Evolutionary conservation across 257 asterid species (phyloP).

Genomic region (Asclepias syriaca): DNA sequence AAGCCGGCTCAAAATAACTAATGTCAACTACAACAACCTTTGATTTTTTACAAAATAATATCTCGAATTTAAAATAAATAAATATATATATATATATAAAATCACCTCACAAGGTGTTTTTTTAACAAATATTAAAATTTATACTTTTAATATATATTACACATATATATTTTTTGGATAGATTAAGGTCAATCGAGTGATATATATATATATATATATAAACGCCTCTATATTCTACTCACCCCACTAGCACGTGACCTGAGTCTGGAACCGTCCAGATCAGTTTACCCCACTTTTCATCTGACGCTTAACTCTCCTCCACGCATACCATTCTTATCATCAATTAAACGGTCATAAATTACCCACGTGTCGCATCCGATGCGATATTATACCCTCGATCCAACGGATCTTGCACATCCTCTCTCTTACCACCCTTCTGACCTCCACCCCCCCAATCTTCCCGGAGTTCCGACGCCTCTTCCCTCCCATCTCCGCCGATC

Average conservation of each 20-base stretch:
- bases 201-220: too few relatives aligned
- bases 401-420: slow-evolving; percentile 14
- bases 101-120: too few relatives aligned
- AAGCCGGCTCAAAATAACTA: too few relatives aligned
- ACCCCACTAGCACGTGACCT: slow-evolving; percentile 10
- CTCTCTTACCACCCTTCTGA: background rate
- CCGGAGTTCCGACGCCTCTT: background rate
- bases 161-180: too few relatives aligned
- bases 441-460: background rate
- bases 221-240: background rate
- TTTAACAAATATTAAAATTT: too few relatives aligned
- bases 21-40: too few relatives aligned
- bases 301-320: background rate
- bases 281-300: slow-evolving; percentile 9
- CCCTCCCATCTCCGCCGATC: background rate
- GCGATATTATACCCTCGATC: slow-evolving; percentile 17
- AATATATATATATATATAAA: too few relatives aligned
- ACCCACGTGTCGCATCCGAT: slow-evolving; percentile 12
- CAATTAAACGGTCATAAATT: slow-evolving; percentile 7
- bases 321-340: slow-evolving; percentile 10
- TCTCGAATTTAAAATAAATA: too few relatives aligned
- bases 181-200: too few relatives aligned
- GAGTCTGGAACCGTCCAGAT: slow-evolving; percentile 3
- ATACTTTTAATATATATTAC: too few relatives aligned
- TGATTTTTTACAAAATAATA: too few relatives aligned